These are phyloP conservation scores for Cutaneotrichosporon sp. DNA, from an alignment of 1,284 basidiomycete species.

Conservation along the genomic window DNA sequence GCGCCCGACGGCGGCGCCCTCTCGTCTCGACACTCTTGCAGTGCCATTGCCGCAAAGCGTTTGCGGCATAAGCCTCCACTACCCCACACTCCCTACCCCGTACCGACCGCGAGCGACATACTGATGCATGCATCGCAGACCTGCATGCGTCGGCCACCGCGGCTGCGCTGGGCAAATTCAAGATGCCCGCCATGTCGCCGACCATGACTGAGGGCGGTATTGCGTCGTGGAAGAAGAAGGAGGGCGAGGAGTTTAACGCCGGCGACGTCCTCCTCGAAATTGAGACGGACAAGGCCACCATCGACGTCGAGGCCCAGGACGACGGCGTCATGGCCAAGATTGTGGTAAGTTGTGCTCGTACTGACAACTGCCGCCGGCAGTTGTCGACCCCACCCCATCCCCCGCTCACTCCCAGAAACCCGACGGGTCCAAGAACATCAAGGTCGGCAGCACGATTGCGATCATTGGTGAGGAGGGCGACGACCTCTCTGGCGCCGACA, in stretches of 20 bases:
- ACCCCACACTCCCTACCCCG: background rate
- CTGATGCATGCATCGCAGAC: slow-evolving; percentile 53
- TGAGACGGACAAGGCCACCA: slow-evolving; percentile 98
- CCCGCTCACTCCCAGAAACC: slow-evolving; percentile 22
- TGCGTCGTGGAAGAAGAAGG: slow-evolving; percentile 83
- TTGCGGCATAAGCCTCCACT: background rate
- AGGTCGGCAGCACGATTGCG: slow-evolving; percentile 81
- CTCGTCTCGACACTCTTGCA: too few relatives aligned
- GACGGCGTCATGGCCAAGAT: slow-evolving; percentile 93
- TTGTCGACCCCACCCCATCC: too few relatives aligned
- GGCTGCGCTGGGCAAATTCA: slow-evolving; percentile 78
- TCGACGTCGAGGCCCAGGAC: slow-evolving; percentile 98
- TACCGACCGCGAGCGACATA: background rate
- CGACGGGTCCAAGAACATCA: slow-evolving; percentile 80
- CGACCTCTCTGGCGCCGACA: slow-evolving; percentile 74
- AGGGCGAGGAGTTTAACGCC: slow-evolving; percentile 74
- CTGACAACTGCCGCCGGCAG: too few relatives aligned
- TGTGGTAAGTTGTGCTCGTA: background rate
- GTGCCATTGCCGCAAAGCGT: background rate
- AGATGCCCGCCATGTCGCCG: slow-evolving; percentile 96
- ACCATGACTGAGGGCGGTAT: slow-evolving; percentile 99
- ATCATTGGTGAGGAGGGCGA: slow-evolving; percentile 91
- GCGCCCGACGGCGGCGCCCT: background rate
- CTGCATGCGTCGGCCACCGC: slow-evolving; percentile 73
- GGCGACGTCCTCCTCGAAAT: slow-evolving; percentile 93